Evolutionary conservation across 768 basidiomycete genomes (phyloP).

Genomic region (Suillus weaverae): DNA sequence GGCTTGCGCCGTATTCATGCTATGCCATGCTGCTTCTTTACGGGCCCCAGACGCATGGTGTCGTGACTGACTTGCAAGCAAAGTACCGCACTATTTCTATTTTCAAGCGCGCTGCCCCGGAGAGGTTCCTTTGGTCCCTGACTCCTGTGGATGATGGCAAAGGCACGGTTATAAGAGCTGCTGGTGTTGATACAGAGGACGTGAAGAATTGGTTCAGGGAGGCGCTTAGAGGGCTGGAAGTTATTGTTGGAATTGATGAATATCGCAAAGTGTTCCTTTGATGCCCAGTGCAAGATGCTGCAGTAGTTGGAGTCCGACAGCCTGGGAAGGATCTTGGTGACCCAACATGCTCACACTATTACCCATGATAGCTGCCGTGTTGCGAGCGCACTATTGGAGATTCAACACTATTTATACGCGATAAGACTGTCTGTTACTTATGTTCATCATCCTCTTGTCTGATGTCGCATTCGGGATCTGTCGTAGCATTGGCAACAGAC

Average conservation of each 20-base stretch:
- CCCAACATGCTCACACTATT: background rate
- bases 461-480: background rate
- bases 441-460: background rate
- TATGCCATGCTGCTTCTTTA: conserved; percentile 85
- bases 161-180: conserved; percentile 68
- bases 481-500: background rate
- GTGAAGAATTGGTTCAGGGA: conserved; percentile 70
- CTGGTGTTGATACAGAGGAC: conserved; percentile 73
- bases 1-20: conserved; percentile 80
- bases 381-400: background rate
- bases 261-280: conserved; percentile 64
- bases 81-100: conserved; percentile 59
- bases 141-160: conserved; percentile 51
- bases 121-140: conserved; percentile 79
- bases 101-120: conserved; percentile 53
- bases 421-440: background rate
- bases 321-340: background rate
- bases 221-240: conserved; percentile 50
- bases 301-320: background rate
- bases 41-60: conserved; percentile 57
- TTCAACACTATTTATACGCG: background rate
- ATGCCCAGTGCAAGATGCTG: background rate
- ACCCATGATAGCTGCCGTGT: background rate
- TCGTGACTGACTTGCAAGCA: conserved; percentile 48
- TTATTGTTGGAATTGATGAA: conserved; percentile 59